These are phyloP conservation scores for Narthecium ossifragum DNA, from an alignment of 106 monocot genomes.

Conservation along the genomic window DNA sequence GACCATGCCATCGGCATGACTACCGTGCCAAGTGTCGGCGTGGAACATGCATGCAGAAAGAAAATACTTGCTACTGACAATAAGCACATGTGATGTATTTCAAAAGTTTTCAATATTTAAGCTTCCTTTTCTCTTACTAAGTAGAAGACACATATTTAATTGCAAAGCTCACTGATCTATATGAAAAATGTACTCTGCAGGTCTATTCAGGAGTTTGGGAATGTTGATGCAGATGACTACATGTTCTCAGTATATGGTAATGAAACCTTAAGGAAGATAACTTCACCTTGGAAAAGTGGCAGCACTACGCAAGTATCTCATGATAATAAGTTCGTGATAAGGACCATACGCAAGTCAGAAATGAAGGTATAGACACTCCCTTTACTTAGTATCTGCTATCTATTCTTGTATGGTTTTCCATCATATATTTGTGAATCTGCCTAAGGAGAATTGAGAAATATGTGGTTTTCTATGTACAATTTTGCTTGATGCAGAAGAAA, in stretches of 20 bases:
- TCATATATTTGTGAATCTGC: no score
- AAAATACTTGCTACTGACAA: no score
- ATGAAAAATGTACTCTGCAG: neutral
- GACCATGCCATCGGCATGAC: no score
- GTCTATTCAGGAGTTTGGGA: neutral
- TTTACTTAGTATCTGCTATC: neutral
- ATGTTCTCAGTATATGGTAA: constrained; percentile 8
- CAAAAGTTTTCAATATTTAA: no score
- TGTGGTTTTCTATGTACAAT: no score
- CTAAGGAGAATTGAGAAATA: no score
- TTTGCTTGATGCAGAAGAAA: no score
- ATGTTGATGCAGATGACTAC: constrained; percentile 6
- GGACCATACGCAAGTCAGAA: constrained; percentile 8
- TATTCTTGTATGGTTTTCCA: no score
- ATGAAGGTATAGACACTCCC: constrained; percentile 7
- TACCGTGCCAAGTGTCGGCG: no score
- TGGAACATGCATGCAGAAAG: no score
- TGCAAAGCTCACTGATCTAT: neutral
- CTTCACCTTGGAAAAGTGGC: constrained; percentile 6
- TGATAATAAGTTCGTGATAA: constrained; percentile 7
- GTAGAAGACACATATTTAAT: neutral
- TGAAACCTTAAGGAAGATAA: constrained; percentile 6
- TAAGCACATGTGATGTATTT: no score
- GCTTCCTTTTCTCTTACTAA: neutral
- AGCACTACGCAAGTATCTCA: neutral